These are phyloP conservation scores for Rubroshorea leprosula DNA, from an alignment of 345 rosid genomes.

Conservation along the genomic window DNA sequence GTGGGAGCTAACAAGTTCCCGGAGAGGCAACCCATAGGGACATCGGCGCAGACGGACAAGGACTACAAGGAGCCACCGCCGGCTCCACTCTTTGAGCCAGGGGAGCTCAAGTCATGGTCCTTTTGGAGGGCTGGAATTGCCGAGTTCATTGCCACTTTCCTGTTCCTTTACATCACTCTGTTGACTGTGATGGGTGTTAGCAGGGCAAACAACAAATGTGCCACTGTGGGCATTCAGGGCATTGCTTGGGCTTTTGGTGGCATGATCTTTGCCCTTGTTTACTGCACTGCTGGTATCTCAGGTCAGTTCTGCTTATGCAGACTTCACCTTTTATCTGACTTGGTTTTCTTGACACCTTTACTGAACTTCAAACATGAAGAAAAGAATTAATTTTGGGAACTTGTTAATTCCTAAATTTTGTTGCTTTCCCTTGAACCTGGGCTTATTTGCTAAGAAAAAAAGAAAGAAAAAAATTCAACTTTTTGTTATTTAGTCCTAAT, in stretches of 20 bases:
- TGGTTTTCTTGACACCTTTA: no score
- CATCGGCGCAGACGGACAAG: constrained; percentile 17
- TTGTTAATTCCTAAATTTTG: not conserved
- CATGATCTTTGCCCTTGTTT: no score
- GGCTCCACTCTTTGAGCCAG: constrained; percentile 36
- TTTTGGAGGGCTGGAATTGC: no score
- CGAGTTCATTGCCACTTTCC: constrained; percentile 41
- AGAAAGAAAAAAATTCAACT: not conserved
- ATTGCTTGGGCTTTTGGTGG: constrained; percentile 51
- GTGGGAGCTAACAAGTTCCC: constrained; percentile 31
- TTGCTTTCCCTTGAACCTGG: no score
- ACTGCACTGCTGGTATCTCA: constrained; percentile 46
- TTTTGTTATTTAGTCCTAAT: no score
- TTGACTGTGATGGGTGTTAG: constrained; percentile 42
- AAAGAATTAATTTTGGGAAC: not conserved
- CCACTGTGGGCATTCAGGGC: constrained; percentile 44
- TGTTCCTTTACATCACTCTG: constrained; percentile 38
- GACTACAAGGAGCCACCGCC: constrained; percentile 33
- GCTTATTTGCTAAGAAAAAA: not conserved
- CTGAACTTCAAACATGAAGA: no score
- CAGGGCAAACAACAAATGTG: constrained; percentile 29
- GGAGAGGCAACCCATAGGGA: constrained; percentile 17
- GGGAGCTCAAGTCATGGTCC: constrained; percentile 38
- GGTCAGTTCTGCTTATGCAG: no score
- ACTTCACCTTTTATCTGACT: no score